Conservation (phyloP, 2,329 filamentous ascomycete genomes). For the Arthrocladium fulminans region DNA sequence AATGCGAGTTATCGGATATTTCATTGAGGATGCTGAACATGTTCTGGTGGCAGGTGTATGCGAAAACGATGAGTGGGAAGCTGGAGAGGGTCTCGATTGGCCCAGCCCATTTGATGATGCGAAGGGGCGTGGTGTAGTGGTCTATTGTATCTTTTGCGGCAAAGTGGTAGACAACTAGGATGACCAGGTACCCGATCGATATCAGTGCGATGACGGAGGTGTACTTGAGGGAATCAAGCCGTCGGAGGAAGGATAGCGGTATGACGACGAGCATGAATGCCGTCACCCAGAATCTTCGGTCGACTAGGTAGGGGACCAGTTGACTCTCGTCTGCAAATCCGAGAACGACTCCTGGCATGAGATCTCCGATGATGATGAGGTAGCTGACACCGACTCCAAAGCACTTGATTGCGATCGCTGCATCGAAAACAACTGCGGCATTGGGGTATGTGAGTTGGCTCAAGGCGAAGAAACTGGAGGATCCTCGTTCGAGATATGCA, state of each 20-base stretch:
- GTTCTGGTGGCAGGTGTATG: slow-evolving; percentile 99
- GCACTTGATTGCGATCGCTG: slow-evolving; percentile 93
- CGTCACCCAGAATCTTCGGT: slow-evolving; percentile 95
- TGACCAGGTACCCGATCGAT: slow-evolving; percentile 87
- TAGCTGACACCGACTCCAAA: slow-evolving; percentile 97
- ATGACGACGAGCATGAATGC: slow-evolving; percentile 89
- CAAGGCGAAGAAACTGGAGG: slow-evolving; percentile 88
- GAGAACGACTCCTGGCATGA: slow-evolving; percentile 88
- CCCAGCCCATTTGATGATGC: slow-evolving; percentile 69
- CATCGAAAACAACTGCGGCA: slow-evolving; percentile 88
- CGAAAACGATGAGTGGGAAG: slow-evolving; percentile 92
- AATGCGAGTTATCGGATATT: slow-evolving; percentile 73
- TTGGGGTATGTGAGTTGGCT: slow-evolving; percentile 96
- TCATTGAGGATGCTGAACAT: slow-evolving; percentile 99
- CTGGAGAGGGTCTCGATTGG: slow-evolving; percentile 70
- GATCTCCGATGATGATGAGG: slow-evolving; percentile 94
- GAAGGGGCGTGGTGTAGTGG: slow-evolving; percentile 56
- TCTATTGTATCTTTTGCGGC: slow-evolving; percentile 59
- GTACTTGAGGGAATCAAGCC: slow-evolving; percentile 93
- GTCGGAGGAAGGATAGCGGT: slow-evolving; percentile 80
- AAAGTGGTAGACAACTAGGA: slow-evolving; percentile 91
- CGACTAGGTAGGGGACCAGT: slow-evolving; percentile 64
- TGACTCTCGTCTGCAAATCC: slow-evolving; percentile 63
- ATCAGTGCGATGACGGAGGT: slow-evolving; percentile 85
- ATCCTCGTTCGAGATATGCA: slow-evolving; percentile 81